Percentiles rank a stretch among this genome's conserved stretches.
Evolutionary conservation across 345 rosid genomes (phyloP).

Genomic region (Eucalyptus polybractea): DNA sequence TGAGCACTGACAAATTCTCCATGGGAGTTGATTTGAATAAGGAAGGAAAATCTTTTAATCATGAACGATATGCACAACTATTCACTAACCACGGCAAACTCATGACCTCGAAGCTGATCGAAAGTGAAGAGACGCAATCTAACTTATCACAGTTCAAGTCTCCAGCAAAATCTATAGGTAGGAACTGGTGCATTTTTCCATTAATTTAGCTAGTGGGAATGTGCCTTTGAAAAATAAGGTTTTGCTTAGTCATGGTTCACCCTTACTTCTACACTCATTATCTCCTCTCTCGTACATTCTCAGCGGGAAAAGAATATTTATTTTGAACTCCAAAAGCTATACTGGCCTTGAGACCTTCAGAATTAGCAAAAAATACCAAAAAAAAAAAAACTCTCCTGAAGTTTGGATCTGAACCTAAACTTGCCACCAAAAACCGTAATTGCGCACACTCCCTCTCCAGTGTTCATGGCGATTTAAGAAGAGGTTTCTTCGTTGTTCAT

Average conservation of each 20-base stretch:
- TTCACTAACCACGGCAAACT: background rate
- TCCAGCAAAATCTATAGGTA: background rate
- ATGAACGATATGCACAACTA: background rate
- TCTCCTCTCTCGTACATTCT: background rate
- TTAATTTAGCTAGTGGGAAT: background rate
- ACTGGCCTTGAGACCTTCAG: background rate
- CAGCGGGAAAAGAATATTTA: background rate
- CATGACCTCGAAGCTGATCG: background rate
- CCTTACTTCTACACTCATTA: background rate
- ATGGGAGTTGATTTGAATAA: background rate
- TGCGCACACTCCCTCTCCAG: background rate
- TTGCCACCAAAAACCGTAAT: background rate
- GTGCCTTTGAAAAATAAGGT: background rate
- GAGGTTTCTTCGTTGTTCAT: background rate
- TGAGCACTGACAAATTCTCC: background rate
- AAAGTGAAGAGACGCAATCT: background rate
- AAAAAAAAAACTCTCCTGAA: background rate
- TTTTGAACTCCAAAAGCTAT: background rate
- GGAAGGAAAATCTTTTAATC: background rate
- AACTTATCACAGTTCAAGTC: background rate
- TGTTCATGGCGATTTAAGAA: background rate
- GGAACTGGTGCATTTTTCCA: background rate
- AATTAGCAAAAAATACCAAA: background rate
- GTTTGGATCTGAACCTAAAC: background rate
- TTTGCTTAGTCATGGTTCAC: background rate